Evolutionary conservation across 805 yeast species (phyloP).

Genomic region (Saturnispora gosingensis): DNA sequence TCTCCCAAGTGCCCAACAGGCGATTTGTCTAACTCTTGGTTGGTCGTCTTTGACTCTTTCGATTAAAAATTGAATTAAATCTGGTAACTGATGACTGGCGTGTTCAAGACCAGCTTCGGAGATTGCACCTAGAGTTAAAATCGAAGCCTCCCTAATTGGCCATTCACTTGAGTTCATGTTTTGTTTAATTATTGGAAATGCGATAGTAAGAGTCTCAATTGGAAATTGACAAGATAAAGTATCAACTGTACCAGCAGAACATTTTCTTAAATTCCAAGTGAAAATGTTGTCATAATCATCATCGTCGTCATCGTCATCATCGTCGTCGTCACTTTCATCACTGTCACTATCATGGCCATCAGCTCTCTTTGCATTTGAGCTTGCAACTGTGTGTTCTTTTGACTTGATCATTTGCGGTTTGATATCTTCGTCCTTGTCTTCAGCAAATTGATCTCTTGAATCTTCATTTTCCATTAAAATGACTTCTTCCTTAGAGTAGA

Average conservation of each 20-base stretch:
- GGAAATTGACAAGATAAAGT: slow-evolving; percentile 64
- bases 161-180: slow-evolving; percentile 64
- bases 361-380: slow-evolving; percentile 11
- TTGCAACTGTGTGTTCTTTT: slow-evolving; percentile 33
- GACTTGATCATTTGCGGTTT: slow-evolving; percentile 70
- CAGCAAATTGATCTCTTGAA: slow-evolving; percentile 65
- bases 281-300: slow-evolving; percentile 58
- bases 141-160: slow-evolving; percentile 90
- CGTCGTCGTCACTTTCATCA: slow-evolving; percentile 35
- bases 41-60: slow-evolving; percentile 67
- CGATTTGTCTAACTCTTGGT: slow-evolving; percentile 81
- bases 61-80: slow-evolving; percentile 74
- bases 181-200: slow-evolving; percentile 69
- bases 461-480: slow-evolving; percentile 56
- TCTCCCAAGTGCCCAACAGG: slow-evolving; percentile 93
- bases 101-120: slow-evolving; percentile 78
- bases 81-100: slow-evolving; percentile 64
- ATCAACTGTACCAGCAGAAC: slow-evolving; percentile 91
- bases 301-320: slow-evolving; percentile 64
- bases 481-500: slow-evolving; percentile 75
- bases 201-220: slow-evolving; percentile 50
- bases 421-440: slow-evolving; percentile 81
- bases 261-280: slow-evolving; percentile 88
- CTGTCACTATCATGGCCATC: slow-evolving; percentile 1
- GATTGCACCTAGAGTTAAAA: slow-evolving; percentile 90